Evolutionary conservation across 1,284 basidiomycete species (phyloP), one percentile per base, ranked within the genome.

Genomic region (Ustilago loliicola): DNA sequence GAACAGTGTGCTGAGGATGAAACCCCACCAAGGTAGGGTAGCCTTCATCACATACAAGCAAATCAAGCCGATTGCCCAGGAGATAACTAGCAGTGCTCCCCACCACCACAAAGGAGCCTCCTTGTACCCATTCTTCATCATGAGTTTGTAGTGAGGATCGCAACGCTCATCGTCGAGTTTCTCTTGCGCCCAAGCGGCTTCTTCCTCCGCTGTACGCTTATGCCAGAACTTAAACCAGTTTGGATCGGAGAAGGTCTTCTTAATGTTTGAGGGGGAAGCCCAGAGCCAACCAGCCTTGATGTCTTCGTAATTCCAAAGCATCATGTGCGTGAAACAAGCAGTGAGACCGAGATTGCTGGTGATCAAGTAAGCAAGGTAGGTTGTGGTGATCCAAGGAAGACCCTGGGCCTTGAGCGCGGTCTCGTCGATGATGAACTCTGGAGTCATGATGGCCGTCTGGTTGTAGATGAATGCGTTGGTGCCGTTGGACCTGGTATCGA

Each of bases 221-320:
- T 45, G 55, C 70, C 70, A 72, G 61, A 72, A 72, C 50, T 53
- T 62, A 60, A 63, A 72, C 61, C 70, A 66, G 42, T 66, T 19
- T 8, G 70, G 63, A 25, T 67, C n/a, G 4, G 47, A 27, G 21
- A 72, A 42, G 23, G 54, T 27, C 55, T 59, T 36, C 56, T 63
- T 62, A 42, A 72, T 47, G 54, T 54, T 57, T 17, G 60, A 53
- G 2, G 70, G 70, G 42, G 27, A 60, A 45, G 64, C 64, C 70
- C 70, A 72, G 17, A n/a, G n/a, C 70, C 70, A 72, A 15, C 53
- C 70, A 2, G 70, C 70, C 60, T 60, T 67, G 64, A 72, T 25
- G 61, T 72, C 70, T 6, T 72, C 50, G 45, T 63, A 72, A 64
- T 72, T 72, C 70, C 70, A 72, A 8, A 72, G 64, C 54, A 72